phyloP scores from a whole-genome alignment of 2,329 filamentous ascomycete species.

The Phialophora chinensis region DNA sequence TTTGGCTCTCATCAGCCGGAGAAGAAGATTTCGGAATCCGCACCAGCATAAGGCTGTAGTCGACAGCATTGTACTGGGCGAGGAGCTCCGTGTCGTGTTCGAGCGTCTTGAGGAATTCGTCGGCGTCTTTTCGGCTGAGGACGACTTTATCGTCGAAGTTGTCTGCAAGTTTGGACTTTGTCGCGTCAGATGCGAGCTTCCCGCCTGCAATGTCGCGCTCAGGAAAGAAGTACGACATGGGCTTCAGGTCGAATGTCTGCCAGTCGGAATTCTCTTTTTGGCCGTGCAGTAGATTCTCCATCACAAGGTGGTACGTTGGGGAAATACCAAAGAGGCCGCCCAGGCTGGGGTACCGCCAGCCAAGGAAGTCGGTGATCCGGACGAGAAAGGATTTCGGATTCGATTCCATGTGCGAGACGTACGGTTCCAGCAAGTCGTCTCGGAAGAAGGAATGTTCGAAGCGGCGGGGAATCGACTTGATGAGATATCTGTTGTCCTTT shows the following conservation, averaged over 20 bases:
- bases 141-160: slow-evolving; percentile 70
- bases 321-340: slow-evolving; percentile 66
- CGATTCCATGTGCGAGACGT: slow-evolving; percentile 66
- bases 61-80: slow-evolving; percentile 68
- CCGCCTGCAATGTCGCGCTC: slow-evolving; percentile 73
- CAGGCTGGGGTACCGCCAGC: slow-evolving; percentile 55
- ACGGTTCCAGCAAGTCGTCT: slow-evolving; percentile 68
- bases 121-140: slow-evolving; percentile 61
- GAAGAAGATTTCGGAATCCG: slow-evolving; percentile 55
- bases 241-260: slow-evolving; percentile 78
- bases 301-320: slow-evolving; percentile 75
- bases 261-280: slow-evolving; percentile 61
- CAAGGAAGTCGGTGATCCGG: slow-evolving; percentile 72
- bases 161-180: slow-evolving; percentile 70
- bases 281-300: slow-evolving; percentile 76
- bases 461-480: slow-evolving; percentile 72
- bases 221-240: slow-evolving; percentile 75
- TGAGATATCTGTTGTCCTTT: slow-evolving; percentile 67
- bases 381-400: slow-evolving; percentile 69
- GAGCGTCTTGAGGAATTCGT: slow-evolving; percentile 62
- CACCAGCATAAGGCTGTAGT: slow-evolving; percentile 77
- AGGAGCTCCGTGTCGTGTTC: slow-evolving; percentile 69
- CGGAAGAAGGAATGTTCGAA: slow-evolving; percentile 76
- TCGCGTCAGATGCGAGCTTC: slow-evolving; percentile 66
- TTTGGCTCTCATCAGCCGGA: slow-evolving; percentile 34